Evolutionary conservation across 2,329 filamentous ascomycete species (phyloP).

Genomic region (Fusarium sp.): DNA sequence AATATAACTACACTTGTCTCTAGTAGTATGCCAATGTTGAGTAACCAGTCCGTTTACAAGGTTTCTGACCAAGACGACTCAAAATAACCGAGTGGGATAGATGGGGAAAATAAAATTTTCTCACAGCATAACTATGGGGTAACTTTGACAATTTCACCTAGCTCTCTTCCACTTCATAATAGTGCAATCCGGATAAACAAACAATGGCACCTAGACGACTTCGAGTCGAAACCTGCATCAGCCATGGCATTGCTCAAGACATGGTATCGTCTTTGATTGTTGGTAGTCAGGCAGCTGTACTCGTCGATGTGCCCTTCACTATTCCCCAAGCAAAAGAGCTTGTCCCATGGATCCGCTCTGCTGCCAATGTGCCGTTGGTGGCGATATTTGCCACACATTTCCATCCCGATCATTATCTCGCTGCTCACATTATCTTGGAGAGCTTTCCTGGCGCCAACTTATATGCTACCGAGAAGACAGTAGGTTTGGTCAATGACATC

Average conservation of each 20-base stretch:
- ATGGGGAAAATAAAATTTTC: neutral
- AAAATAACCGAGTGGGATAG: neutral
- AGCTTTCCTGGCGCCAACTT: neutral
- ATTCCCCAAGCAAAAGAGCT: neutral
- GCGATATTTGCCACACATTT: neutral
- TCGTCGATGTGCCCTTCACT: neutral
- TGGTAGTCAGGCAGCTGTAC: neutral
- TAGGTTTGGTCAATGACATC: neutral
- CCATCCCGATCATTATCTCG: neutral
- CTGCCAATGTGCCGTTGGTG: neutral
- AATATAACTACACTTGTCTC: accelerated
- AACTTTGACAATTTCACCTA: neutral
- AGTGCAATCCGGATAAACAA: accelerated
- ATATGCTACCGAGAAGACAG: neutral
- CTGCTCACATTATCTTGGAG: neutral
- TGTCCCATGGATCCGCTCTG: neutral
- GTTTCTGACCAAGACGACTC: neutral
- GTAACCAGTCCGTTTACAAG: neutral
- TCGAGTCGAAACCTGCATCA: neutral
- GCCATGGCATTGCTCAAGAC: neutral
- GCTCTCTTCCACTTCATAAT: accelerated
- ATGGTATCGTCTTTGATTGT: neutral
- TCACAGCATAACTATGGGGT: neutral
- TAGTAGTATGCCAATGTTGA: neutral
- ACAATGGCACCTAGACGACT: neutral